phyloP scores from a whole-genome alignment of 306 rosid genomes.

The Inga laurina region DNA sequence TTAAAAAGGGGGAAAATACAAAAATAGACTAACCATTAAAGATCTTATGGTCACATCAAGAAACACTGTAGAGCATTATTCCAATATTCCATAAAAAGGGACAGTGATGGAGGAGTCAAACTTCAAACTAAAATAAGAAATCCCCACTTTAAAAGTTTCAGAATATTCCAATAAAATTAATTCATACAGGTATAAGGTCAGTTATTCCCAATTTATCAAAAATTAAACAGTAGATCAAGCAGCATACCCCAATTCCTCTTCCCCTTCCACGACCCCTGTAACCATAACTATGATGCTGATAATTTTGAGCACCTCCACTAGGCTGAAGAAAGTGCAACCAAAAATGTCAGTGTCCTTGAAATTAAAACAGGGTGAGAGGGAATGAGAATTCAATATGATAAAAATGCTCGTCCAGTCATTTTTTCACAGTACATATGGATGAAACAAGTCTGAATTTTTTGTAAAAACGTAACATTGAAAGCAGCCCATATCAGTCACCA shows the following conservation, averaged over 20 bases:
- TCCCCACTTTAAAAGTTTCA: not conserved
- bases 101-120: not conserved
- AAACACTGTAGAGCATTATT: conserved; percentile 7
- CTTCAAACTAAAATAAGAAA: not conserved
- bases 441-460: not conserved
- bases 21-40: not conserved
- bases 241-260: conserved; percentile 71
- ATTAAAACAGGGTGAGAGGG: not conserved
- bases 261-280: conserved; percentile 85
- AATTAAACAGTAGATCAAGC: conserved; percentile 19
- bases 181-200: not conserved
- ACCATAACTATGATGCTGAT: conserved; percentile 46
- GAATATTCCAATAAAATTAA: conserved; percentile 16
- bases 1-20: not conserved
- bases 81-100: not conserved
- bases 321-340: conserved; percentile 50
- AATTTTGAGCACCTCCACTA: conserved; percentile 53
- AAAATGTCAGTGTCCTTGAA: conserved; percentile 29
- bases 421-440: conserved; percentile 5
- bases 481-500: conserved; percentile 20
- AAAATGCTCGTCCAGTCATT: not conserved
- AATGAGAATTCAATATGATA: conserved; percentile 8
- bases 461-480: not conserved
- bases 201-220: conserved; percentile 8
- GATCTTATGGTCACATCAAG: conserved; percentile 2